Evolutionary conservation across 345 rosid genomes (phyloP).

Genomic region (Reutealis trisperma): DNA sequence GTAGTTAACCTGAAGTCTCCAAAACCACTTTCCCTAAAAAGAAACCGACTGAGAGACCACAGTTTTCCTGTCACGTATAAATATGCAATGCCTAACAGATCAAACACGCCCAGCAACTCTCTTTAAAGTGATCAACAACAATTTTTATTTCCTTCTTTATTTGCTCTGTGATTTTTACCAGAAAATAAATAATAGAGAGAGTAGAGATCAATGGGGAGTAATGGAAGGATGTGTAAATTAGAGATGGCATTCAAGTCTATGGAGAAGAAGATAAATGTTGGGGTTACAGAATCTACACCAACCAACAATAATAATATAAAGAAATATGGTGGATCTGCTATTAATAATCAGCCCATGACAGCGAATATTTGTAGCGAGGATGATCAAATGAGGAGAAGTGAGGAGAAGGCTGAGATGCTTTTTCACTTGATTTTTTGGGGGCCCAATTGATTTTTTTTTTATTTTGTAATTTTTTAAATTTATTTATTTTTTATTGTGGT

Average conservation of each 20-base stretch:
- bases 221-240: constrained; percentile 8
- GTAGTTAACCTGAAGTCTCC: not conserved
- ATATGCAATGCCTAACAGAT: not conserved
- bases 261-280: not conserved
- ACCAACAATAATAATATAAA: not conserved
- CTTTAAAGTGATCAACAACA: not conserved
- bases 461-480: too few relatives aligned
- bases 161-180: not conserved
- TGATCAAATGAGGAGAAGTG: constrained; percentile 11
- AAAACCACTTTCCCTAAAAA: constrained; percentile 7
- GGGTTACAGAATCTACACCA: constrained; percentile 2
- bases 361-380: not conserved
- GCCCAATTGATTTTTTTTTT: constrained; percentile 15
- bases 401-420: constrained; percentile 30
- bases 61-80: not conserved
- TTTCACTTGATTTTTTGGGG: constrained; percentile 41
- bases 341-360: not conserved
- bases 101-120: not conserved
- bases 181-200: not conserved
- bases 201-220: constrained; percentile 16
- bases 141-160: not conserved
- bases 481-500: not conserved
- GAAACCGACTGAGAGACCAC: not conserved
- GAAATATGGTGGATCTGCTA: constrained; percentile 7
- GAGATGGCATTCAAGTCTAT: constrained; percentile 21